Evolutionary conservation across 495 filamentous ascomycete species (phyloP).

Genomic region (Aspergillus kassunensis): DNA sequence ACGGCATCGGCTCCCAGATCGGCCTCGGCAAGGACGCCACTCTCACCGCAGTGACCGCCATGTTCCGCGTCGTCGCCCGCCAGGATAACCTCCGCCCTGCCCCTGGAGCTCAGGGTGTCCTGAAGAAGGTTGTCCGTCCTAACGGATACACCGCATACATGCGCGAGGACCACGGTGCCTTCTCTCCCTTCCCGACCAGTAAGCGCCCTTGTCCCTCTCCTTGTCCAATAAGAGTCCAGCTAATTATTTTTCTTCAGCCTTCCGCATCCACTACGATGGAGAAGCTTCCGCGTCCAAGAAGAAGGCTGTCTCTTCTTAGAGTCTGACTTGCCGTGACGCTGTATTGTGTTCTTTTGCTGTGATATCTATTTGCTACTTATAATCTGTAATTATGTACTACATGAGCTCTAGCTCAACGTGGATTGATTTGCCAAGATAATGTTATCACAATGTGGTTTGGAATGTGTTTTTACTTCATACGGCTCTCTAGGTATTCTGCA

Average conservation of each 20-base stretch:
- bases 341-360: background rate
- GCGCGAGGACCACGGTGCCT: constrained; percentile 66
- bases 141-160: constrained; percentile 66
- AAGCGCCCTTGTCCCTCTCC: constrained; percentile 27
- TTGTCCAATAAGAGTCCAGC: background rate
- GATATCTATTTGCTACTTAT: constrained; percentile 4
- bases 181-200: constrained; percentile 70
- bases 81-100: constrained; percentile 63
- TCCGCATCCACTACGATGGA: constrained; percentile 42
- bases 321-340: background rate
- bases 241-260: constrained; percentile 26
- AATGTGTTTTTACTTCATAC: background rate
- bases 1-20: constrained; percentile 57
- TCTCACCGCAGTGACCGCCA: constrained; percentile 60
- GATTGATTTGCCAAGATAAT: too few relatives aligned
- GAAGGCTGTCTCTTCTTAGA: constrained; percentile 4
- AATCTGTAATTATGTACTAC: too few relatives aligned
- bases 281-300: constrained; percentile 29
- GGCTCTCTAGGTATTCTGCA: too few relatives aligned
- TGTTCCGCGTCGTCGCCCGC: constrained; percentile 56
- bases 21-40: constrained; percentile 60
- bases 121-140: constrained; percentile 64
- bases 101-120: constrained; percentile 60
- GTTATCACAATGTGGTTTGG: too few relatives aligned
- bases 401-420: too few relatives aligned